Evolutionary conservation across 306 rosid genomes (phyloP).

Genomic region (Corylus heterophylla): DNA sequence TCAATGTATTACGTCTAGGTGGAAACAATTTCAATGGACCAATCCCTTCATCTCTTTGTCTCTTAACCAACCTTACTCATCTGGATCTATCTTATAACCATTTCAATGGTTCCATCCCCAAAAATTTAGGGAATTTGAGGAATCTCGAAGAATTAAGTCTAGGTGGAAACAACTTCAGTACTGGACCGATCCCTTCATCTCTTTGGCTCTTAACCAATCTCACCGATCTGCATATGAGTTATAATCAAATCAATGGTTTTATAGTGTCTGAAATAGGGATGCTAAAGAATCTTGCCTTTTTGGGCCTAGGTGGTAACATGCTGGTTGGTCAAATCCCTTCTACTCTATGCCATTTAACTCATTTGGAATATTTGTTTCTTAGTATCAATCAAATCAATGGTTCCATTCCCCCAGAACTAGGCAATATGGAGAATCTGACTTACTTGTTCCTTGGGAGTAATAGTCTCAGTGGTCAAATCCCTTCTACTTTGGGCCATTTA

Average conservation of each 20-base stretch:
- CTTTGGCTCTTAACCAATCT: not conserved
- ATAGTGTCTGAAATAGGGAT: not conserved
- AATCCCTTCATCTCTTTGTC: too few species aligned
- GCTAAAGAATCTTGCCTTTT: not conserved
- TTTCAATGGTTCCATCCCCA: too few species aligned
- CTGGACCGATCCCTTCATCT: not conserved
- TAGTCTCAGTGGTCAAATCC: not conserved
- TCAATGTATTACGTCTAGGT: too few species aligned
- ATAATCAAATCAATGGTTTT: not conserved
- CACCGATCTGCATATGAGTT: not conserved
- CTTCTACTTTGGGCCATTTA: not conserved
- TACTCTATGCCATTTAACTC: not conserved
- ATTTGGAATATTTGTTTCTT: too few species aligned
- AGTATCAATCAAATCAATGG: too few species aligned
- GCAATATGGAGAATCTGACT: not conserved
- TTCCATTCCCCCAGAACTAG: too few species aligned
- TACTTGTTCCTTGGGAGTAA: not conserved
- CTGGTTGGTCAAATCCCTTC: not conserved
- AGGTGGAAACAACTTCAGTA: too few species aligned
- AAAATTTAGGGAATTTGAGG: too few species aligned
- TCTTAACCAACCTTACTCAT: accelerated
- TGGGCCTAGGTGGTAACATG: too few species aligned
- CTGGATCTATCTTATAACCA: not conserved
- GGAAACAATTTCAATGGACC: too few species aligned
- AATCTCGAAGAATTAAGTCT: too few species aligned